Conservation (phyloP, 257 asterid species). For the Ilex asprella region DNA sequence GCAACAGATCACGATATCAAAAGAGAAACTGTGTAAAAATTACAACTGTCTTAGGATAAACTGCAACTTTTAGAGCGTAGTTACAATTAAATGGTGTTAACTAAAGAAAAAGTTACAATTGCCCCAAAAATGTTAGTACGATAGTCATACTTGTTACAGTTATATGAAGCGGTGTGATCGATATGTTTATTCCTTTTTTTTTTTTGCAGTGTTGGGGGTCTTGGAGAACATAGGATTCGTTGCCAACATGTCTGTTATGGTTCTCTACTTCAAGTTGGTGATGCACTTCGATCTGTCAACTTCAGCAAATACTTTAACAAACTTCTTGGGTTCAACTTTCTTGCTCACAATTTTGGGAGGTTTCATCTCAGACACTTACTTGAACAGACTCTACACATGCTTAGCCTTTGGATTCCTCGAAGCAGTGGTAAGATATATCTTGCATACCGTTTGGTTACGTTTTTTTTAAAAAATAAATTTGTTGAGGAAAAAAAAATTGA, state of each 20-base stretch:
- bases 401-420: slow-evolving; percentile 42
- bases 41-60: no score
- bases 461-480: background rate
- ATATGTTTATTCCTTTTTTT: background rate
- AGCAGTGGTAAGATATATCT: slow-evolving; percentile 19
- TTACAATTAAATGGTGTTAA: no score
- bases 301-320: slow-evolving; percentile 45
- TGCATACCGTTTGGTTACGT: background rate
- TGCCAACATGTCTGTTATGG: slow-evolving; percentile 42
- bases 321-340: slow-evolving; percentile 55
- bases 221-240: slow-evolving; percentile 43
- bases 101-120: no score
- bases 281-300: slow-evolving; percentile 23
- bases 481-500: no score
- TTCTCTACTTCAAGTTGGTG: slow-evolving; percentile 34
- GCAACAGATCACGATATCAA: no score
- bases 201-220: slow-evolving; percentile 24
- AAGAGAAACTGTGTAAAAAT: no score
- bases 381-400: slow-evolving; percentile 43
- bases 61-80: no score
- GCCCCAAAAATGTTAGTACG: no score
- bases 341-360: slow-evolving; percentile 48
- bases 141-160: no score
- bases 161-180: no score
- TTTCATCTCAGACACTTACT: slow-evolving; percentile 44